Base-by-base conservation (phyloP, 192 early-diverging fungal species). In the Thoreauomyces humboldtii region DNA sequence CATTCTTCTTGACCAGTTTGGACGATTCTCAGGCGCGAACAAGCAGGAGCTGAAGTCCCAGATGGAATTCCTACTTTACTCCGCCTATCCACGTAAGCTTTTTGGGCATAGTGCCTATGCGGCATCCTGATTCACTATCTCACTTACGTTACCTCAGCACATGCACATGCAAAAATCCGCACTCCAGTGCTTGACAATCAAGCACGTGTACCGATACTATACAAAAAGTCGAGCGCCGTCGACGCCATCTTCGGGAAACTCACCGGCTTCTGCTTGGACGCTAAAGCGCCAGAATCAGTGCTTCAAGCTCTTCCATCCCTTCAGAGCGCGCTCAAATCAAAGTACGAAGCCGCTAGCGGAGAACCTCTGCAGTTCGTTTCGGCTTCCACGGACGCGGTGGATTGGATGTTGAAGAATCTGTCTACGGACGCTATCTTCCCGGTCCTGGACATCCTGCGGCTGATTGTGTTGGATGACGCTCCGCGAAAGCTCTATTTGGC, bases 11-110 rank as follows among this genome's bases (percentile, higher is more conserved):
- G 47, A 50, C 0, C 35, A 59, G 68, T 75, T 73, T 21, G 66
- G 74, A 21, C 79, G 85, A 45, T 82, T 89, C 59, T 76, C 70
- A 14, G 87, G 89, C 33, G 89, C 89, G 14, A 68, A 91, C 54
- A 61, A 69, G 31, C 69, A 71, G 9, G 85, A 88, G 52, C 73
- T 91, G 19, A 75, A 79, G 52, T 78, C 73, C 32, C 72, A 65
- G 6, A 74, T 91, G 4, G 81, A 89, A n/a, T 42, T 86, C 19
- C 58, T 91, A 3, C 60, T 86, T 3, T 87, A 78, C 56, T 77
- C 81, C 28, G 81, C 84, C 3, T 85, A 82, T 67, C 89, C 89
- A 51, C 82, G 80, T 78, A 80, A 54, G 67, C n/a, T n/a, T n/a
- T n/a, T n/a, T n/a, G n/a, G n/a, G n/a, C n/a, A n/a, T n/a, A 41